Base-by-base conservation (phyloP, 2,329 filamentous ascomycete species). In the Sporothrix brunneoviolacea region DNA sequence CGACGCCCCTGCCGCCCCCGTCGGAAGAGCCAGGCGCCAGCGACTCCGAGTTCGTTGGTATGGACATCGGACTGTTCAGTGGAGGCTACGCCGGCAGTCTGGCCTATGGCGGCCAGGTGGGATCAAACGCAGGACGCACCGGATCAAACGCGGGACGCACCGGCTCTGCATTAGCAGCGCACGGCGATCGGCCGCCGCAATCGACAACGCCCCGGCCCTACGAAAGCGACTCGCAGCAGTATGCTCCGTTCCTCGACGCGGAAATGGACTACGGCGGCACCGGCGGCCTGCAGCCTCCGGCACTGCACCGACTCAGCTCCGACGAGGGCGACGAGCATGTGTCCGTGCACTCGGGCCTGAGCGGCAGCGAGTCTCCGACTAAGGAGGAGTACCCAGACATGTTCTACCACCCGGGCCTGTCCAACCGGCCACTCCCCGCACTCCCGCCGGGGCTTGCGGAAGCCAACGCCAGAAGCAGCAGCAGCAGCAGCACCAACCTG, bases 331-430 rank as follows among this genome's bases (percentile, higher is more conserved):
- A 96, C 58, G 93, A 97, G 65, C 76, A 74, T 13, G 75, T 76
- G 16, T 81, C 77, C 1, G 58, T 83, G 40, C 67, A 79, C 63
- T 74, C 77, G 8, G 77, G 69, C 51, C 74, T 68, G 56, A 84
- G 70, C 59, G 79, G 69, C 33, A 83, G 80, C 58, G 83, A 88
- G 33, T 87, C 83, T 24, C 82, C 84, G 1, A 68, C 71, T 32
- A 80, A 80, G 56, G 83, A 86, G 38, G 88, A 90, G 50, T 88
- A 89, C 55, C 87, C 86, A 16, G 93, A 95, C 60, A 83, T 97
- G 63, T 95, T 95, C 64, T 98, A 94, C 65, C 90, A 97, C 61
- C 91, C 91, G 16, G 88, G 88, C 35, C 81, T 90, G 62, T 71
- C 79, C 55, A 72, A 60, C 73, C 82, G 70, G 68, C 90, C 68